Evolutionary conservation across 768 basidiomycete genomes (phyloP).

Genomic region (Daedalea quercina): DNA sequence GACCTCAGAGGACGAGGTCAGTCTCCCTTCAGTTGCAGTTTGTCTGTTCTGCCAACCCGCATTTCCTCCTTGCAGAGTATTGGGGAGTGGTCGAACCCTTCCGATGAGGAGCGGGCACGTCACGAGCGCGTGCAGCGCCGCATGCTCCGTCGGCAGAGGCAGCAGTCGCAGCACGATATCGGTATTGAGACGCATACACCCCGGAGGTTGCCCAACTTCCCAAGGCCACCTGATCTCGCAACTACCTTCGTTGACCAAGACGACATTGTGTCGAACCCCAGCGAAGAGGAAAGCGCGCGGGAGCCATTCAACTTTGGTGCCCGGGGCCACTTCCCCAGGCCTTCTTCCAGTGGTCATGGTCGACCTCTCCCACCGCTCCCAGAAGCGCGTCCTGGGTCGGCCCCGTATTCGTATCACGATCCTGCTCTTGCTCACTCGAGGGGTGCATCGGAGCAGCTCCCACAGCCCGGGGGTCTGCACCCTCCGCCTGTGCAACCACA

Average conservation of each 20-base stretch:
- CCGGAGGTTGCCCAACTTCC: slow-evolving; percentile 73
- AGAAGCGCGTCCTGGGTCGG: slow-evolving; percentile 61
- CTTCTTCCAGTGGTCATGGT: slow-evolving; percentile 35
- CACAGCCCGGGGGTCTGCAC: slow-evolving; percentile 21
- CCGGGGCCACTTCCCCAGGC: slow-evolving; percentile 24
- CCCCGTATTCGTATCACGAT: slow-evolving; percentile 54
- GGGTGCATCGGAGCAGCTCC: slow-evolving; percentile 34
- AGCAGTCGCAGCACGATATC: slow-evolving; percentile 30
- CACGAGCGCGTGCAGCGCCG: slow-evolving; percentile 60
- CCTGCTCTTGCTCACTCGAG: slow-evolving; percentile 63
- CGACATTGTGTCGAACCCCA: slow-evolving; percentile 82
- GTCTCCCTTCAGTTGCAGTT: slow-evolving; percentile 15
- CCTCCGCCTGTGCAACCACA: slow-evolving; percentile 7
- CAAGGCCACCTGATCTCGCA: slow-evolving; percentile 58
- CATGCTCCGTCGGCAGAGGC: slow-evolving; percentile 40
- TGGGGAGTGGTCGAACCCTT: slow-evolving; percentile 87
- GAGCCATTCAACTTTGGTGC: slow-evolving; percentile 2
- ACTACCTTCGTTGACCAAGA: slow-evolving; percentile 37
- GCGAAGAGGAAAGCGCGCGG: slow-evolving; percentile 52
- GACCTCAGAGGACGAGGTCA: slow-evolving; percentile 65
- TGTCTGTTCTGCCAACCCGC: slow-evolving; percentile 5
- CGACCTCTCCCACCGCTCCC: slow-evolving; percentile 55
- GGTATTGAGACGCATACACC: slow-evolving; percentile 47
- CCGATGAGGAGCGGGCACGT: slow-evolving; percentile 81
- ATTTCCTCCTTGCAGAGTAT: slow-evolving; percentile 49